phyloP scores from a whole-genome alignment of 805 yeast species.

The Suhomyces kilbournensis region DNA sequence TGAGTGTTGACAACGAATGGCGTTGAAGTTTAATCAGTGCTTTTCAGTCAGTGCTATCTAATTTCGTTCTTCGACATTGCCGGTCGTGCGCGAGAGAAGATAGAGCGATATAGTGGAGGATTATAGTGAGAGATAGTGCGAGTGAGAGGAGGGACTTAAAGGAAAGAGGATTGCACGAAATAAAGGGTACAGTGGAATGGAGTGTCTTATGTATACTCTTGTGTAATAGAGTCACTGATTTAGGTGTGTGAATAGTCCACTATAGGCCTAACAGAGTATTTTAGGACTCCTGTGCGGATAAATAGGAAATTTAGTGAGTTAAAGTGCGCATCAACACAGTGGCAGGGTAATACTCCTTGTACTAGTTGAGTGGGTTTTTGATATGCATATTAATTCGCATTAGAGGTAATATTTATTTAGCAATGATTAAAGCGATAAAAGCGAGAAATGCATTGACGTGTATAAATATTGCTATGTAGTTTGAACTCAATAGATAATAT shows the following conservation, averaged over 20 bases:
- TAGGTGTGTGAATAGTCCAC: background rate
- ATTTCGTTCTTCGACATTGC: conserved; percentile 3
- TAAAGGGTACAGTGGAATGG: background rate
- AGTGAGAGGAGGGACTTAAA: background rate
- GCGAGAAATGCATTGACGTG: background rate
- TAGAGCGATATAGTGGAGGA: background rate
- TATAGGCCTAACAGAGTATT: background rate
- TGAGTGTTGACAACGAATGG: background rate
- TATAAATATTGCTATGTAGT: background rate
- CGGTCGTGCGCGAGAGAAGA: conserved; percentile 1
- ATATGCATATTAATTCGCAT: background rate
- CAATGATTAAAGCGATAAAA: background rate
- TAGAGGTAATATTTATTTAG: background rate
- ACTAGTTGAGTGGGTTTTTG: too few species aligned
- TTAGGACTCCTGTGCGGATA: background rate
- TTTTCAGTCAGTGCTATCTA: background rate
- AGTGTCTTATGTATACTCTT: background rate
- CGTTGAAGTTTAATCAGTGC: background rate
- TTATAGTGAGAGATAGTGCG: background rate
- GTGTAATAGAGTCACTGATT: background rate
- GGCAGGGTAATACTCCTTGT: too few species aligned
- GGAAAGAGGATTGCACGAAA: background rate
- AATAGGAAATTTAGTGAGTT: background rate
- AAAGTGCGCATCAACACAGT: background rate
- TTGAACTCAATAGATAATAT: background rate